Conservation (phyloP, 768 basidiomycete genomes). For the Amanita phalloides region DNA sequence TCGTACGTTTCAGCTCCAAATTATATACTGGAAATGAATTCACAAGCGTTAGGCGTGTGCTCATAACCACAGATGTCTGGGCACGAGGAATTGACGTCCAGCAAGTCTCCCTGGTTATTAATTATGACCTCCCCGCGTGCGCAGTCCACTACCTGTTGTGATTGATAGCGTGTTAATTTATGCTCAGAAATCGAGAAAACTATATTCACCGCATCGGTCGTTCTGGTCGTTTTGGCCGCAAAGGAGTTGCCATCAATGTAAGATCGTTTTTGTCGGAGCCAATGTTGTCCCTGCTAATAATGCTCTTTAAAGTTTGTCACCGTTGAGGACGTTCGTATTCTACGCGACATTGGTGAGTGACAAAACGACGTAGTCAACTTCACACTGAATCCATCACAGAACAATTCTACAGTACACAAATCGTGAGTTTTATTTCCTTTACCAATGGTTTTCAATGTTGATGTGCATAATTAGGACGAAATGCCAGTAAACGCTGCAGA, state of each 20-base stretch:
- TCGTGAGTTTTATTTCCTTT: conserved; percentile 38
- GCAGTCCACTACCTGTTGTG: conserved; percentile 12
- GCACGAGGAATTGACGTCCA: conserved; percentile 98
- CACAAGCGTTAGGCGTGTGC: conserved; percentile 53
- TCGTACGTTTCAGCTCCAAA: conserved; percentile 43
- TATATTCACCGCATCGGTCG: conserved; percentile 99
- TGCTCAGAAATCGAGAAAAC: conserved; percentile 84
- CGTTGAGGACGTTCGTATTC: conserved; percentile 90
- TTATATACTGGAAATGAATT: conserved; percentile 10
- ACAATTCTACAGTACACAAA: conserved; percentile 95
- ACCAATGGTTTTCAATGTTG: not conserved
- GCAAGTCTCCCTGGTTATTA: conserved; percentile 95
- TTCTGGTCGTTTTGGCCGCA: conserved; percentile 96
- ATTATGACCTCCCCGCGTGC: conserved; percentile 91
- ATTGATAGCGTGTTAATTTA: conserved; percentile 2
- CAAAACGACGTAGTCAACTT: not conserved
- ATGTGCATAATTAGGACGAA: conserved; percentile 62
- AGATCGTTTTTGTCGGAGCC: conserved; percentile 14
- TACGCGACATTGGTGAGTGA: conserved; percentile 86
- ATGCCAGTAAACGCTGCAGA: conserved; percentile 99
- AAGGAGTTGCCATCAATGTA: conserved; percentile 99
- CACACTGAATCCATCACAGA: conserved; percentile 32
- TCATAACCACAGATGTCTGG: conserved; percentile 96
- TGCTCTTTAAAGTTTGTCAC: conserved; percentile 63
- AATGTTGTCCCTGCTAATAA: conserved; percentile 8